A percentile compares a stretch with the other conserved stretches of the same genome.
Conservation (phyloP, 2,329 filamentous ascomycete species). For the Colletotrichum horii region DNA sequence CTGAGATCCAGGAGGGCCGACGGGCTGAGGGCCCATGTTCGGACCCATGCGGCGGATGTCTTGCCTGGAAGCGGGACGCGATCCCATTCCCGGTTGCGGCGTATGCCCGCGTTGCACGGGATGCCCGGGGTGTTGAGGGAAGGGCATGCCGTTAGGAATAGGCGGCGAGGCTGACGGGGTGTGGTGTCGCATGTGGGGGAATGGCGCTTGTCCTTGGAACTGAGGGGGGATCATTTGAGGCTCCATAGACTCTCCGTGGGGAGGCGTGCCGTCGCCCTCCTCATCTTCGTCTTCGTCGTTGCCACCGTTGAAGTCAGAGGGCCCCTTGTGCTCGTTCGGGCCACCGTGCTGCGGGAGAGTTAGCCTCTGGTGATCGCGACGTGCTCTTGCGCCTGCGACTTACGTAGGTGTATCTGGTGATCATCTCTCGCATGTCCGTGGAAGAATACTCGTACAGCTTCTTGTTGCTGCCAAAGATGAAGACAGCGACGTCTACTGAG, state of each 20-base stretch:
- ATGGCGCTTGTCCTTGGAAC: slow-evolving; percentile 71
- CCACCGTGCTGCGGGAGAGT: slow-evolving; percentile 74
- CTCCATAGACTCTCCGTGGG: slow-evolving; percentile 66
- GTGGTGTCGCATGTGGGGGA: slow-evolving; percentile 80
- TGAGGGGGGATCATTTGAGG: slow-evolving; percentile 72
- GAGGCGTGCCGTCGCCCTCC: slow-evolving; percentile 75
- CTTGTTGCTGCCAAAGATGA: slow-evolving; percentile 99
- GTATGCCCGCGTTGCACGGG: slow-evolving; percentile 73
- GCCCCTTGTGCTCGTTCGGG: slow-evolving; percentile 95
- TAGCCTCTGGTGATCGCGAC: slow-evolving; percentile 10
- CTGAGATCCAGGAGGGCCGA: slow-evolving; percentile 59
- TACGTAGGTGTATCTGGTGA: slow-evolving; percentile 90
- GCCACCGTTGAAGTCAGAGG: slow-evolving; percentile 86
- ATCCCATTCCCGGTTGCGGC: slow-evolving; percentile 78
- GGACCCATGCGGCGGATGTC: slow-evolving; percentile 78
- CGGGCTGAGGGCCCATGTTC: slow-evolving; percentile 70
- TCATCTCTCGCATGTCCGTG: slow-evolving; percentile 87
- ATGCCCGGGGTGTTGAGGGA: slow-evolving; percentile 56
- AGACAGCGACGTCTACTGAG: slow-evolving; percentile 97
- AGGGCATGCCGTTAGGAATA: slow-evolving; percentile 77
- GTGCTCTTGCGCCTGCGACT: slow-evolving; percentile 40
- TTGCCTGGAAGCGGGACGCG: slow-evolving; percentile 81
- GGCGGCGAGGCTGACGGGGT: slow-evolving; percentile 90
- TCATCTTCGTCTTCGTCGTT: slow-evolving; percentile 87
- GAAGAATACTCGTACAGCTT: slow-evolving; percentile 99